These are phyloP conservation scores for Raphanus hybrid DNA, from an alignment of 441 rosid genomes.

Conservation along the genomic window DNA sequence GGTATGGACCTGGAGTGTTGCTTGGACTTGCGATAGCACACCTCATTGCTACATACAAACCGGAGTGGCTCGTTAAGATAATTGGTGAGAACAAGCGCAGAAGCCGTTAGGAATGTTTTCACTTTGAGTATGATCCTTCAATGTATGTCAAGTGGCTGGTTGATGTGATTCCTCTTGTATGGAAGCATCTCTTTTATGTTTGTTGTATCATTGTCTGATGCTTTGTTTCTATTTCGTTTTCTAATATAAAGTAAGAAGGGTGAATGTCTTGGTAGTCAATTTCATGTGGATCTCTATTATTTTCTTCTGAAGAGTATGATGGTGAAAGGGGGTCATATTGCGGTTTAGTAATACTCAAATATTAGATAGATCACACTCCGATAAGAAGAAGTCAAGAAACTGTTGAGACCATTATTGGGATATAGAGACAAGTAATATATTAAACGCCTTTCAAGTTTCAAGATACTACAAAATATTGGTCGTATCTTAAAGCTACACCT, in stretches of 20 bases:
- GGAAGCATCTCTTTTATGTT: neutral
- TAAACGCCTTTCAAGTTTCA: too few species aligned
- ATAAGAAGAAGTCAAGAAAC: neutral
- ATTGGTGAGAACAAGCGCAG: neutral
- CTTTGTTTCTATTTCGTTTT: neutral
- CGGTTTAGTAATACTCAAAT: neutral
- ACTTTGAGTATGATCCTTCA: neutral
- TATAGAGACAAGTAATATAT: too few species aligned
- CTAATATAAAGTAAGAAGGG: neutral
- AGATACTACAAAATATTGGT: too few species aligned
- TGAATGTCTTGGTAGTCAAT: neutral
- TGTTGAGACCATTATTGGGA: too few species aligned
- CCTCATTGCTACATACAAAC: neutral
- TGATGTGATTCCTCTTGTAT: neutral
- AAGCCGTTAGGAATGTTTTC: neutral
- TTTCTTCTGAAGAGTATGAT: neutral
- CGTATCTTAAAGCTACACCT: too few species aligned
- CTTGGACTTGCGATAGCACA: neutral
- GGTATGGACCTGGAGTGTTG: neutral
- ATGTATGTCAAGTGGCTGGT: neutral
- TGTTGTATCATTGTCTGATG: neutral
- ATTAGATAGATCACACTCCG: neutral
- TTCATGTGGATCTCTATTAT: neutral
- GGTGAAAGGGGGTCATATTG: neutral
- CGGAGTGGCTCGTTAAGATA: neutral